Percentiles rank a stretch among this genome's conserved stretches.
phyloP scores from a whole-genome alignment of 805 yeast species.

The Cyberlindnera sargentensis region DNA sequence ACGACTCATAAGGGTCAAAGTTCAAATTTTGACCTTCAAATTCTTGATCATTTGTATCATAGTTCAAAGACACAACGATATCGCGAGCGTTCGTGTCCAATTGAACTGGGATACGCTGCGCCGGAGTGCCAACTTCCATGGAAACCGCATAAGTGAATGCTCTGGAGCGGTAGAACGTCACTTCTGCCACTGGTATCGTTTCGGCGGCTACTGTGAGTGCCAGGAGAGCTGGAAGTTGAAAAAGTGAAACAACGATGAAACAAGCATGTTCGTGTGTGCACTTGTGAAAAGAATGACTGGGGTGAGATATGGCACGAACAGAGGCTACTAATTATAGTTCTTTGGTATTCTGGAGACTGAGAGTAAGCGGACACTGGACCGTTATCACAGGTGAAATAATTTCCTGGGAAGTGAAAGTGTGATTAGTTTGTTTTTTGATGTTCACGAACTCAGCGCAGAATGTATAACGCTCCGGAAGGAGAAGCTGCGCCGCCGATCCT shows the following conservation, averaged over 20 bases:
- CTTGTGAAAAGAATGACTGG: conserved; percentile 4
- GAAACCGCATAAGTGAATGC: no score
- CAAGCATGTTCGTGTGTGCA: neutral
- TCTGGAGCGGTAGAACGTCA: conserved; percentile 7
- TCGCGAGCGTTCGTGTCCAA: conserved; percentile 9
- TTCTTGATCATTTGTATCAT: neutral
- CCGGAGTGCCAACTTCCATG: conserved; percentile 7
- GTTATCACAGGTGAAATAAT: no score
- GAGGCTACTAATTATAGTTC: neutral
- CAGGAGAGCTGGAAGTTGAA: neutral
- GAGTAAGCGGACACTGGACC: no score
- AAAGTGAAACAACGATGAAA: neutral
- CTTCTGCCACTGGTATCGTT: conserved; percentile 2
- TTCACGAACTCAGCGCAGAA: no score
- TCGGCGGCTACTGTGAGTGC: neutral
- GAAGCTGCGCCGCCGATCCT: no score
- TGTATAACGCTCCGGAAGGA: no score
- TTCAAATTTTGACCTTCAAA: conserved; percentile 2
- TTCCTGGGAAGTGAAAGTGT: no score
- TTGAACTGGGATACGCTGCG: conserved; percentile 5
- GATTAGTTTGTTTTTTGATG: no score
- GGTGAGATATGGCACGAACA: conserved; percentile 1
- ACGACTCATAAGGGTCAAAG: conserved; percentile 2
- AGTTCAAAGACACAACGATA: conserved; percentile 6
- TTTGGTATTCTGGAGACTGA: no score